Evolutionary conservation across 2,329 filamentous ascomycete species (phyloP), one percentile per base, ranked within the genome.

Genomic region (Dactylellina sp.): DNA sequence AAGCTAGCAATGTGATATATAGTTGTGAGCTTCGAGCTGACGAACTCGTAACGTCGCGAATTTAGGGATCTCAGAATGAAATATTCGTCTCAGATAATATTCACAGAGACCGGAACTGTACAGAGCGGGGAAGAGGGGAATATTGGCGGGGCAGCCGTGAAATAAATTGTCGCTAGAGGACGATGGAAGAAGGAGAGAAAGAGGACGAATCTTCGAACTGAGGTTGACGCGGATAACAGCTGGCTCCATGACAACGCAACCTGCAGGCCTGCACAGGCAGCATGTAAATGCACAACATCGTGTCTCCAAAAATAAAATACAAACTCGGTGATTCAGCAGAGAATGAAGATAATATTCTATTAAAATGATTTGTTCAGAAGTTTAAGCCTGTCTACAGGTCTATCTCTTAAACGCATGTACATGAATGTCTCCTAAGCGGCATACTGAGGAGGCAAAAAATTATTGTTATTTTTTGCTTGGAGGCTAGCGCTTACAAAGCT

Each of bases 181-280:
- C 14, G 47, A 40, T 5, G 44, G 20, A 9, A 32, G 28, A 24
- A 20, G 16, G 35, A 42, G 46, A 64, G 22, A 35, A 20, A 22
- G 28, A 35, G 9, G 60, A 35, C 12, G 49, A 42, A 1, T 42
- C 39, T 22, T 20, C 12, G 39, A 52, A 32, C 11, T 7, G 14
- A 20, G 46, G 32, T 42, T 9, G 20, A n/a, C 14, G 5, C n/a
- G 7, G 28, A 60, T 37, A 68, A 60, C 37, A 52, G 47, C 46
- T 60, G 44, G 63, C 63, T 47, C 62, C 50, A 53, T 52, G 63
- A 68, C 63, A 68, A 68, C 63, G 63, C 63, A 68, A 39, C 63
- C 46, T 47, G 63, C 63, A n/a, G n/a, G n/a, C n/a, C 28, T 32
- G 28, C 28, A 32, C 5, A 5, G 28, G 28, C 28, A n/a, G n/a